A percentile compares a stretch with the other conserved stretches of the same genome.
These are phyloP conservation scores for Withania somnifera DNA, from an alignment of 305 asterid genomes.

Conservation along the genomic window DNA sequence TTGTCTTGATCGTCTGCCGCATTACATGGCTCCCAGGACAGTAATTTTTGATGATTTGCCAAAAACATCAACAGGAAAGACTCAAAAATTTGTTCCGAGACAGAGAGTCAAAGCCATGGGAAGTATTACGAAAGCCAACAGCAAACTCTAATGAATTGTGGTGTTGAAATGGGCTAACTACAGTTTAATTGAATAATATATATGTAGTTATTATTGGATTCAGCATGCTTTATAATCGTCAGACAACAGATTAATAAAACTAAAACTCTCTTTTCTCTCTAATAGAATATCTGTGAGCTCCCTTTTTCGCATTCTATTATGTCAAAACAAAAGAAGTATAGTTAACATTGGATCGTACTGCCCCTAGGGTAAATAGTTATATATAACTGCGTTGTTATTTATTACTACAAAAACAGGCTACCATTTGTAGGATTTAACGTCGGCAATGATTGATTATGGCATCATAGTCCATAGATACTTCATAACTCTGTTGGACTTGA, in stretches of 20 bases:
- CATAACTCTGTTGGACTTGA: no score
- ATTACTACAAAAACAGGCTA: no score
- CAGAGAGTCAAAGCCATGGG: constrained; percentile 11
- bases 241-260: background rate
- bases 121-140: constrained; percentile 3
- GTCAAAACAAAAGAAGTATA: no score
- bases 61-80: constrained; percentile 12
- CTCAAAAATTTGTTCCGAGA: constrained; percentile 12
- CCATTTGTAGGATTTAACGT: no score
- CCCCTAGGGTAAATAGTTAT: no score
- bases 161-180: background rate
- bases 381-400: no score
- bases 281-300: background rate
- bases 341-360: no score
- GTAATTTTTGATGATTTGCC: constrained; percentile 11
- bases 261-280: background rate
- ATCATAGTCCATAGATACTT: no score
- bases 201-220: background rate
- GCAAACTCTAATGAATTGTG: background rate
- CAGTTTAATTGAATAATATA: no score
- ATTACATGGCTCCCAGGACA: constrained; percentile 9
- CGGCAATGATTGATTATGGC: no score
- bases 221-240: background rate
- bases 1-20: constrained; percentile 8
- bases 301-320: no score